Evolutionary conservation across 2,329 filamentous ascomycete species (phyloP).

Genomic region (Canariomyces notabilis): DNA sequence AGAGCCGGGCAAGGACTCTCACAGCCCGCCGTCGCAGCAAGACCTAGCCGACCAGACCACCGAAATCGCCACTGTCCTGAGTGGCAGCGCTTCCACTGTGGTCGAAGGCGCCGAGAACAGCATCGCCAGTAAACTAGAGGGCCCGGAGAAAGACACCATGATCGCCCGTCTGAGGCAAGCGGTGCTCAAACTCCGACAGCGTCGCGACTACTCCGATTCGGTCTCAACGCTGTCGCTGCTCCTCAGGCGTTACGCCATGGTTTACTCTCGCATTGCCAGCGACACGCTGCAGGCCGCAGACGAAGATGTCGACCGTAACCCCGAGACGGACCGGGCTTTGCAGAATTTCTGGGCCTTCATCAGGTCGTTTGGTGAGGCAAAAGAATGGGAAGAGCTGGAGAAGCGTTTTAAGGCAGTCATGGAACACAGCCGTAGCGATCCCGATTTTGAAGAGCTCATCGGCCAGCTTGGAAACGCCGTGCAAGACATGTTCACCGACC

Average conservation of each 20-base stretch:
- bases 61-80: constrained; percentile 50
- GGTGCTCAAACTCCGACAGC: constrained; percentile 66
- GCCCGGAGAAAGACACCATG: constrained; percentile 68
- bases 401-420: constrained; percentile 64
- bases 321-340: constrained; percentile 68
- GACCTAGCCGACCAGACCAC: constrained; percentile 57
- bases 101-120: constrained; percentile 61
- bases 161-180: constrained; percentile 71
- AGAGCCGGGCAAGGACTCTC: constrained; percentile 44
- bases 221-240: constrained; percentile 73
- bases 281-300: constrained; percentile 62
- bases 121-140: constrained; percentile 65
- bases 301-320: constrained; percentile 68
- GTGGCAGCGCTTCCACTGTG: constrained; percentile 50
- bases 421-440: constrained; percentile 69
- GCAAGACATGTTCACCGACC: constrained; percentile 78
- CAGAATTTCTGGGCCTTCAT: constrained; percentile 77
- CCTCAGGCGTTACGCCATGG: constrained; percentile 69
- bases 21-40: constrained; percentile 49
- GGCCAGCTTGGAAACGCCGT: constrained; percentile 67
- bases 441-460: constrained; percentile 75
- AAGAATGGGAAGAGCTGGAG: constrained; percentile 73
- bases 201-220: constrained; percentile 78
- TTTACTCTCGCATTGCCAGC: constrained; percentile 69
- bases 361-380: constrained; percentile 68